These are phyloP conservation scores for Gryganskiella cystojenkinii DNA, from an alignment of 192 early-diverging fungal genomes.

Conservation along the genomic window DNA sequence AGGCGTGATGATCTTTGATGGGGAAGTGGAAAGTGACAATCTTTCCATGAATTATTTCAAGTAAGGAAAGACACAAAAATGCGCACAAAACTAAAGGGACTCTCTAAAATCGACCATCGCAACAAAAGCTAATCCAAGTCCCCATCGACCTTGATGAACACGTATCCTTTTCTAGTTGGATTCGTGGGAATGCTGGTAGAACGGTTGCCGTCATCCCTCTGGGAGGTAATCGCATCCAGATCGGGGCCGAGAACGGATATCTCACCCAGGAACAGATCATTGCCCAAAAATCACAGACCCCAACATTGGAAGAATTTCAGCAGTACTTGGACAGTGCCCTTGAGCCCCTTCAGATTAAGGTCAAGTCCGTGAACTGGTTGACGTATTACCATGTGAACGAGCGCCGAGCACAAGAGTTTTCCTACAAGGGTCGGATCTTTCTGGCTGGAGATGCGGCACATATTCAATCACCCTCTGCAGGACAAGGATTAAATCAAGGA, in stretches of 20 bases:
- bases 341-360: background rate
- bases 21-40: background rate
- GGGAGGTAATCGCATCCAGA: too few relatives aligned
- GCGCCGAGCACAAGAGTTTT: constrained; percentile 5
- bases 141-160: too few relatives aligned
- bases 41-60: too few relatives aligned
- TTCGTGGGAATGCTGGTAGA: too few relatives aligned
- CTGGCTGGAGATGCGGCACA: constrained; percentile 53
- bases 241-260: too few relatives aligned
- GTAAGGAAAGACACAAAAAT: too few relatives aligned
- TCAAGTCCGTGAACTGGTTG: background rate
- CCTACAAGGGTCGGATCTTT: constrained; percentile 27
- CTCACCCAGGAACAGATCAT: background rate
- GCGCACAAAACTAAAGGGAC: too few relatives aligned
- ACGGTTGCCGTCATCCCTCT: too few relatives aligned
- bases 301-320: background rate
- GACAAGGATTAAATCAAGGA: constrained; percentile 55
- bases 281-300: background rate
- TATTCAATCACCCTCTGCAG: constrained; percentile 33
- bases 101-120: too few relatives aligned
- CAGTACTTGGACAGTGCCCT: background rate
- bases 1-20: background rate
- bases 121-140: too few relatives aligned
- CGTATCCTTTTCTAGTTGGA: too few relatives aligned
- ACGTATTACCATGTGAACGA: constrained; percentile 7